Conservation (phyloP, 208 protist genomes). For the Acanthamoeba castellanii region DNA sequence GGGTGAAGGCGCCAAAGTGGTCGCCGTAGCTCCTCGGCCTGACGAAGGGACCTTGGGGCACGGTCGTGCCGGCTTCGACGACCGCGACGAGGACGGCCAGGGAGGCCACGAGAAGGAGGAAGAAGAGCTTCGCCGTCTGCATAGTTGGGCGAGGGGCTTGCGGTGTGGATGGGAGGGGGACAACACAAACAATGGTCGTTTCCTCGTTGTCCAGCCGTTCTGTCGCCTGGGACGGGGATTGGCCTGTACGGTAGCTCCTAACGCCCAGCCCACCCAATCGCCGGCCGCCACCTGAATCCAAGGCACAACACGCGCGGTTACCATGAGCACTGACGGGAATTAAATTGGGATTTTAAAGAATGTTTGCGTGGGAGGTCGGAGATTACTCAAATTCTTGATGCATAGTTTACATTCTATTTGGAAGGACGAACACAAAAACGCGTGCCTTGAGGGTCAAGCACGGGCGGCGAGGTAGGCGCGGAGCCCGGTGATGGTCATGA, state of each 20-base stretch:
- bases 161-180: background rate
- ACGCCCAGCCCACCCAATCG: too few relatives aligned
- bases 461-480: background rate
- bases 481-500: slow-evolving; percentile 1
- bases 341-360: too few relatives aligned
- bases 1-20: background rate
- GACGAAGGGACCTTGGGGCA: background rate
- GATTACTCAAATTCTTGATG: too few relatives aligned
- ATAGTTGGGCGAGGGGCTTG: background rate
- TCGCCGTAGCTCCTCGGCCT: background rate
- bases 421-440: too few relatives aligned
- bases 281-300: too few relatives aligned
- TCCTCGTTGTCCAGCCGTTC: background rate
- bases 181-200: background rate
- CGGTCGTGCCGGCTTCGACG: background rate
- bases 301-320: too few relatives aligned
- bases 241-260: too few relatives aligned
- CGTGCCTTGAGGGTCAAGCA: background rate
- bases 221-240: background rate
- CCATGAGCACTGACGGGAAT: too few relatives aligned
- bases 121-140: background rate
- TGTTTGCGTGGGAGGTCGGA: too few relatives aligned
- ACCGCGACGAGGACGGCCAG: background rate
- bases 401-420: too few relatives aligned
- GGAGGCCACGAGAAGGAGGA: background rate